These are phyloP conservation scores for Piromyces finnis DNA, from an alignment of 192 early-diverging fungal genomes.

Conservation along the genomic window DNA sequence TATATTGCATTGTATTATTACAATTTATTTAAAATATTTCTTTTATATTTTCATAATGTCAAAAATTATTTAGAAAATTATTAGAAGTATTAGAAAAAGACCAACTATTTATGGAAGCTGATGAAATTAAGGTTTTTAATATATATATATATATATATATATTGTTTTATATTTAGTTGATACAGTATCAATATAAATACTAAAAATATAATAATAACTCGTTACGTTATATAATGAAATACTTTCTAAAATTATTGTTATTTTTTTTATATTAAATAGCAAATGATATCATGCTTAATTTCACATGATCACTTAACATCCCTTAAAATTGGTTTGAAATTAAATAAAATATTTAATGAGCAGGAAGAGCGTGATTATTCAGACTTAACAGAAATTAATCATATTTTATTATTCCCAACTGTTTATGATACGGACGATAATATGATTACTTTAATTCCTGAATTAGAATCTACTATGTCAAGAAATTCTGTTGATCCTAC, in stretches of 20 bases:
- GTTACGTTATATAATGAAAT: too few species aligned
- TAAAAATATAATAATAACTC: too few species aligned
- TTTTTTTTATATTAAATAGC: too few species aligned
- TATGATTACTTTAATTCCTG: not conserved
- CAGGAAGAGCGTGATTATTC: not conserved
- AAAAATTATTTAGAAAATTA: not conserved
- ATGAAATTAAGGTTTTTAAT: not conserved
- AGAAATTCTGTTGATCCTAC: not conserved
- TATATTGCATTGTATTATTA: too few species aligned
- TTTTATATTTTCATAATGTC: too few species aligned
- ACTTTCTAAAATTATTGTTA: too few species aligned
- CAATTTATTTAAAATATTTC: too few species aligned
- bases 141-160: too few species aligned
- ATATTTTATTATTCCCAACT: slow-evolving; percentile 53
- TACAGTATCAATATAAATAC: too few species aligned
- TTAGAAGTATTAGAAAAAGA: not conserved
- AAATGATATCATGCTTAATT: not conserved
- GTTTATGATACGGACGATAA: slow-evolving; percentile 40
- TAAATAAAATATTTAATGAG: not conserved
- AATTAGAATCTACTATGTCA: not conserved
- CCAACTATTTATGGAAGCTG: not conserved
- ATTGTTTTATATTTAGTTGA: too few species aligned
- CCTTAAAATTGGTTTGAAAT: not conserved
- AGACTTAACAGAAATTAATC: slow-evolving; percentile 24
- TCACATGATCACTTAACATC: not conserved